Conservation (phyloP, 768 basidiomycete genomes). For the Botryobasidium botryosum region DNA sequence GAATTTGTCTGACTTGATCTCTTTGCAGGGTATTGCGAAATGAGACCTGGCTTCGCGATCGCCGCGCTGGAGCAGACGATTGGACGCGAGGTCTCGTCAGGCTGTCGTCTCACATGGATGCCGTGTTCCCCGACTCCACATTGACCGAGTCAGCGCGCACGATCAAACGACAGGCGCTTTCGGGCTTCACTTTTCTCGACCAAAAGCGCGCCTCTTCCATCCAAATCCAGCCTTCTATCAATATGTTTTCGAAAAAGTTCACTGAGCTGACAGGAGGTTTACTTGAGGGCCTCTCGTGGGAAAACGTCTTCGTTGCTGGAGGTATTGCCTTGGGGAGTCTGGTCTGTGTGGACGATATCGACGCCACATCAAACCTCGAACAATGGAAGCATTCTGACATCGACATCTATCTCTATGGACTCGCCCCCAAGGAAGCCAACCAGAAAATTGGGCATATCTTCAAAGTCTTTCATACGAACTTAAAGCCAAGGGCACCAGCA, state of each 20-base stretch:
- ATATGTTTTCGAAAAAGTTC: background rate
- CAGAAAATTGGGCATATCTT: background rate
- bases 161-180: background rate
- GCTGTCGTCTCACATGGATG: background rate
- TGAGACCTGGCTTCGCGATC: no score
- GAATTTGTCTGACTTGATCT: no score
- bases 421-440: background rate
- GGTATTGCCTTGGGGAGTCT: background rate
- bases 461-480: background rate
- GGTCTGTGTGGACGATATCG: no score
- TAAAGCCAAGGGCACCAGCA: background rate
- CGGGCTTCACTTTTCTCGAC: no score
- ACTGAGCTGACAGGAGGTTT: background rate
- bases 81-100: background rate
- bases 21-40: no score
- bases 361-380: background rate
- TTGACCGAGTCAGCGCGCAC: background rate
- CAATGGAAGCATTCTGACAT: background rate
- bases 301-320: background rate
- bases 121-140: background rate
- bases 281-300: background rate
- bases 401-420: slow-evolving; percentile 1
- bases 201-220: background rate
- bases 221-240: background rate
- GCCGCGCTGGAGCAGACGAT: no score